Conservation (phyloP, 257 asterid genomes). For the Jacaranda mimosifolia region DNA sequence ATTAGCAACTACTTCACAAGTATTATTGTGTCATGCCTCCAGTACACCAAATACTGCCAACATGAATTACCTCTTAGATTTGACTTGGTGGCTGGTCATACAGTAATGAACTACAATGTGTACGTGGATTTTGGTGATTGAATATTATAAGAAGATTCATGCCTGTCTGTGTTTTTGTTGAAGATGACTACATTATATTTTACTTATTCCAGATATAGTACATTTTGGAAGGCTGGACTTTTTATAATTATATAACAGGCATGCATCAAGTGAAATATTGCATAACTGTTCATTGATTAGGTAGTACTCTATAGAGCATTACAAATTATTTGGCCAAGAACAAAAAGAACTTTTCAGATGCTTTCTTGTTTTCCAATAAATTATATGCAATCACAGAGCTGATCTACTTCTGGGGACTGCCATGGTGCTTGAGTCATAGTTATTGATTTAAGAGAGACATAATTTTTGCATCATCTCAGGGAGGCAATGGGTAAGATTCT, state of each 20-base stretch:
- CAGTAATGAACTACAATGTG: neutral
- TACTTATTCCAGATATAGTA: neutral
- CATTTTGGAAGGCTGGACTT: neutral
- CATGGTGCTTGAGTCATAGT: neutral
- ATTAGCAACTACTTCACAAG: neutral
- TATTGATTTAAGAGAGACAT: neutral
- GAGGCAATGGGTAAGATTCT: conserved; percentile 90
- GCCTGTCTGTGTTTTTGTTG: neutral
- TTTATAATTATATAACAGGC: neutral
- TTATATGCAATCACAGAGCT: neutral
- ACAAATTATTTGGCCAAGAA: neutral
- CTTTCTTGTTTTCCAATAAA: neutral
- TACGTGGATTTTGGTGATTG: neutral
- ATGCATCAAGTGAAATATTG: neutral
- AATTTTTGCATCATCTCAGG: conserved; percentile 46
- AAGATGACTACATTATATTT: conserved; percentile 15
- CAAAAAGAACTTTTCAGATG: neutral
- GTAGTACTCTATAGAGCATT: neutral
- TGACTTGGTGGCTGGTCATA: neutral
- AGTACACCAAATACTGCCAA: too few species aligned
- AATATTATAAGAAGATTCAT: neutral
- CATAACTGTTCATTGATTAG: neutral
- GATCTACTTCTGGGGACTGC: neutral
- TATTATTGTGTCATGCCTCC: neutral
- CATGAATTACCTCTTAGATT: too few species aligned